Evolutionary conservation across 1,139 yeast genomes (phyloP).

Genomic region (Wickerhamiella pararugosa): DNA sequence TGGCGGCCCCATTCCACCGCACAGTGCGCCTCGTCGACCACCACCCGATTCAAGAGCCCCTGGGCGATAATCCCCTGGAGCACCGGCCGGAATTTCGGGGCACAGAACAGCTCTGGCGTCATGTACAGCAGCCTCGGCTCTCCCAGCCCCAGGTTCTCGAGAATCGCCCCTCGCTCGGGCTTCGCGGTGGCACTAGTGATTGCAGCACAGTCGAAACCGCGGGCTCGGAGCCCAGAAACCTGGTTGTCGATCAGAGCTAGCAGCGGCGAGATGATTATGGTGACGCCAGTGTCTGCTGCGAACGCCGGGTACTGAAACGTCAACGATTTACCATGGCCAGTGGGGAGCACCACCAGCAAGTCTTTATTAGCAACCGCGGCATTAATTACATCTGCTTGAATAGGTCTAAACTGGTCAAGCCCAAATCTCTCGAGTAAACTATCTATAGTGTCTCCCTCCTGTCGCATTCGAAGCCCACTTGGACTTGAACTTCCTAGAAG

Average conservation of each 20-base stretch:
- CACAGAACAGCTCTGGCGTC: conserved; percentile 49
- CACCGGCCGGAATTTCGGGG: conserved; percentile 15
- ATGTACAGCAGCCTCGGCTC: conserved; percentile 45
- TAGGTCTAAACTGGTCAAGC: conserved; percentile 38
- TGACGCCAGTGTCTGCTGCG: conserved; percentile 42
- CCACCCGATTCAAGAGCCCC: conserved; percentile 33
- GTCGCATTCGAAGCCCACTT: conserved; percentile 25
- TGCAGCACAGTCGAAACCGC: conserved; percentile 46
- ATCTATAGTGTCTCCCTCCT: conserved; percentile 24
- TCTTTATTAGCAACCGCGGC: conserved; percentile 58
- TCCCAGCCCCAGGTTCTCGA: conserved; percentile 15
- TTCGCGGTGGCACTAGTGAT: conserved; percentile 17
- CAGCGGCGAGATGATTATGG: conserved; percentile 76
- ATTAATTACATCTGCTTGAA: conserved; percentile 60
- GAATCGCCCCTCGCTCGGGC: conserved; percentile 12
- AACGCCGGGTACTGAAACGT: conserved; percentile 82
- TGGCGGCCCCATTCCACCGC: conserved; percentile 91
- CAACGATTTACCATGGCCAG: conserved; percentile 85
- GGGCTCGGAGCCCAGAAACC: conserved; percentile 50
- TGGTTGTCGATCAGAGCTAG: conserved; percentile 89
- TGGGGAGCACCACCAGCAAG: conserved; percentile 78
- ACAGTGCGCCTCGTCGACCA: conserved; percentile 87
- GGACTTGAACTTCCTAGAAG: conserved; percentile 29
- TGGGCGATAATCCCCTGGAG: conserved; percentile 12
- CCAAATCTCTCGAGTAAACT: conserved; percentile 16